Conservation (phyloP, 352 stramenopile genomes). For the Aphanomyces euteiches region DNA sequence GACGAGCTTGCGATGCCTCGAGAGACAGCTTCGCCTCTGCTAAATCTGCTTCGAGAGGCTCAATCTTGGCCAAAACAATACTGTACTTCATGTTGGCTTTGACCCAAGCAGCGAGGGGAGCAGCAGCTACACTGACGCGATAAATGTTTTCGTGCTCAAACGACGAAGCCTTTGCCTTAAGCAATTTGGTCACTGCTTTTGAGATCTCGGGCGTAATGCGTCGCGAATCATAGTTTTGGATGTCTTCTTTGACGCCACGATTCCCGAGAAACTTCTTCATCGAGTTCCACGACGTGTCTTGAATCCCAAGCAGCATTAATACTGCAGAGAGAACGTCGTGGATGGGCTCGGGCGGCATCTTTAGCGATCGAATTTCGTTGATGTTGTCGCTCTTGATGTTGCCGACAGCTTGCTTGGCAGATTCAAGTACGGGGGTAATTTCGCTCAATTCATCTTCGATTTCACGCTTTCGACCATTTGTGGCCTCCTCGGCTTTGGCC, state of each 20-base stretch:
- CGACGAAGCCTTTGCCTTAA: conserved; percentile 89
- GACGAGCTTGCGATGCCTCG: conserved; percentile 80
- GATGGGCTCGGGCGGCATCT: conserved; percentile 93
- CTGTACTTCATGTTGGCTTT: conserved; percentile 95
- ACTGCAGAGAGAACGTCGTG: conserved; percentile 93
- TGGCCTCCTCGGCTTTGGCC: conserved; percentile 86
- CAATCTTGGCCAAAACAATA: conserved; percentile 94
- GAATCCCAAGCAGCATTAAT: conserved; percentile 93
- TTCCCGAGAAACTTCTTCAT: conserved; percentile 97
- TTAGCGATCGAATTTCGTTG: conserved; percentile 94
- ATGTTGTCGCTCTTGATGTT: conserved; percentile 95
- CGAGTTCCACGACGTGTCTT: conserved; percentile 94
- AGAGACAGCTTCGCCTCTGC: conserved; percentile 84
- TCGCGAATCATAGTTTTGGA: conserved; percentile 93
- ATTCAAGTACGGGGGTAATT: conserved; percentile 90
- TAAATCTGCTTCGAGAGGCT: conserved; percentile 89
- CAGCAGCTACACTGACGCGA: conserved; percentile 90
- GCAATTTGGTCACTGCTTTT: conserved; percentile 87
- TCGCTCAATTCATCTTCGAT: conserved; percentile 91
- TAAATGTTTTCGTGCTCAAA: conserved; percentile 95
- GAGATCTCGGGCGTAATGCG: conserved; percentile 88
- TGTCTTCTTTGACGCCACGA: conserved; percentile 94
- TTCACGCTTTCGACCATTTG: conserved; percentile 82
- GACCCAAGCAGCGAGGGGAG: conserved; percentile 92
- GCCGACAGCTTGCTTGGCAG: conserved; percentile 86